Percentiles rank a stretch among this genome's conserved stretches.
phyloP scores from a whole-genome alignment of 345 rosid species.

The Eucalyptus curtisii region DNA sequence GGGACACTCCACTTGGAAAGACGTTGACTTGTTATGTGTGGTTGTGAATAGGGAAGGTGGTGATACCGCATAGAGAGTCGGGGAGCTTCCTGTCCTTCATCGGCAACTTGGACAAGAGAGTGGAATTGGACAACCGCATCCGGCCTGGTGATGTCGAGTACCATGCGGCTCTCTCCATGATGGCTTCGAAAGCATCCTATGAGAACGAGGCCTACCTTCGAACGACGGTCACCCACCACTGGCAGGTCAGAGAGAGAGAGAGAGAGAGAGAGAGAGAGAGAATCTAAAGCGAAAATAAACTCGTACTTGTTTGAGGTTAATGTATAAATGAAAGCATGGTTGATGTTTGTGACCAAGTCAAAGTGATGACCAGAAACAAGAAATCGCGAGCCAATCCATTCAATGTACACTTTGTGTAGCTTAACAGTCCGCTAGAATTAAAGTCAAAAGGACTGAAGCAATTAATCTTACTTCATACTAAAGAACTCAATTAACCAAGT shows the following conservation, averaged over 20 bases:
- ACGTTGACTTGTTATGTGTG: not conserved
- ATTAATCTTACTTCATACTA: not conserved
- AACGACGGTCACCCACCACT: conserved; percentile 20
- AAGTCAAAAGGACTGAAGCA: not conserved
- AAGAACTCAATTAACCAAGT: not conserved
- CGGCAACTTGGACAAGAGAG: conserved; percentile 36
- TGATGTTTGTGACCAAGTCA: not conserved
- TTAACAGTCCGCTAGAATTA: not conserved
- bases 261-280: not conserved
- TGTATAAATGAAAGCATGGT: not conserved
- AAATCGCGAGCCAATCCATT: not conserved
- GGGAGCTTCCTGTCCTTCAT: conserved; percentile 23
- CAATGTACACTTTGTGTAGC: not conserved
- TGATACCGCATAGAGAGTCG: conserved; percentile 27
- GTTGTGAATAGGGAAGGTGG: conserved; percentile 21
- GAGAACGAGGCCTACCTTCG: conserved; percentile 45
- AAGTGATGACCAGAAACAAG: not conserved
- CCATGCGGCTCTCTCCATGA: conserved; percentile 36
- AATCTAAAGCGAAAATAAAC: not conserved
- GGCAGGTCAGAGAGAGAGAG: conserved; percentile 32
- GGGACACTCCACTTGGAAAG: not conserved
- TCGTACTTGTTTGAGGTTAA: not conserved
- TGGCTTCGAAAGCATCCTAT: conserved; percentile 59
- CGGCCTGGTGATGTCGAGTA: conserved; percentile 25
- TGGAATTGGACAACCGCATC: conserved; percentile 27